phyloP scores from a whole-genome alignment of 805 yeast genomes.

The Yueomyces sinensis region DNA sequence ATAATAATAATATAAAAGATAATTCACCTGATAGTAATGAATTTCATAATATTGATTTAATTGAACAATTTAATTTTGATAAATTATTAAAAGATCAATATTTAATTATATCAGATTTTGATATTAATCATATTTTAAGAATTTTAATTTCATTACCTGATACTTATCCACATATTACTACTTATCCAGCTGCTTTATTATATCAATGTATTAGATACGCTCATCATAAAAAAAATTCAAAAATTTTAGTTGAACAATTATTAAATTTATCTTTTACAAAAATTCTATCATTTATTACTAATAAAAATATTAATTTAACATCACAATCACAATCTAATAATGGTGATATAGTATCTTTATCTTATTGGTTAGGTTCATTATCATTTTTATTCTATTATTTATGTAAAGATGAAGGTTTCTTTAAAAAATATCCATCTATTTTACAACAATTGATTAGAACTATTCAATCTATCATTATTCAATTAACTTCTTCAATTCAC shows the following conservation, averaged over 20 bases:
- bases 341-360: slow-evolving; percentile 56
- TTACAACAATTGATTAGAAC: slow-evolving; percentile 46
- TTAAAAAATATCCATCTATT: slow-evolving; percentile 39
- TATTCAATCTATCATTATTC: slow-evolving; percentile 49
- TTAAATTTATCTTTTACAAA: slow-evolving; percentile 48
- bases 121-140: slow-evolving; percentile 60
- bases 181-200: slow-evolving; percentile 54
- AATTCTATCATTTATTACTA: slow-evolving; percentile 33
- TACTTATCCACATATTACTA: slow-evolving; percentile 31
- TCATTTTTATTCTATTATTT: slow-evolving; percentile 70
- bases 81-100: slow-evolving; percentile 44
- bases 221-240: slow-evolving; percentile 37
- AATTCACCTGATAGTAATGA: slow-evolving; percentile 12
- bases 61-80: slow-evolving; percentile 38
- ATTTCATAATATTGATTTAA: slow-evolving; percentile 9
- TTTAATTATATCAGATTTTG: slow-evolving; percentile 47
- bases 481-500: slow-evolving; percentile 53
- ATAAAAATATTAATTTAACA: not conserved
- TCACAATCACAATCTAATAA: slow-evolving; percentile 6
- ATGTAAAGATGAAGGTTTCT: slow-evolving; percentile 49
- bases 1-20: slow-evolving; percentile 1
- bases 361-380: slow-evolving; percentile 81
- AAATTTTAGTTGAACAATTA: slow-evolving; percentile 42
- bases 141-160: slow-evolving; percentile 49
- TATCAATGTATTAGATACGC: slow-evolving; percentile 64